phyloP scores from a whole-genome alignment of 1,284 basidiomycete genomes.

The Trichosporon ovoides region DNA sequence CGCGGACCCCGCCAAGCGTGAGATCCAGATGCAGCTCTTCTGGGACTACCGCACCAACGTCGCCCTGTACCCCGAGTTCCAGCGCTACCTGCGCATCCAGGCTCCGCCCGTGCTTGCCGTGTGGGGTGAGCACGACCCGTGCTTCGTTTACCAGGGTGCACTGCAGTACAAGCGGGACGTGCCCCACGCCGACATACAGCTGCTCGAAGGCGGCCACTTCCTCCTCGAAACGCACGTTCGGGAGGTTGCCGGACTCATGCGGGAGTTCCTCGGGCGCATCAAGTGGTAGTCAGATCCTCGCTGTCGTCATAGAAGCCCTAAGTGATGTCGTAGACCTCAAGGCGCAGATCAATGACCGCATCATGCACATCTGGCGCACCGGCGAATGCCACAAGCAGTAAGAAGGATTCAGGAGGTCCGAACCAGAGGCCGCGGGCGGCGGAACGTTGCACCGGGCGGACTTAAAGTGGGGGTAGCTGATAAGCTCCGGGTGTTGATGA shows the following conservation, averaged over 20 bases:
- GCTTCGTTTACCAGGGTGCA: conserved; percentile 53
- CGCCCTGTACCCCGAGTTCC: conserved; percentile 51
- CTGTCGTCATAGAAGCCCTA: background rate
- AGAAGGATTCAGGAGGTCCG: background rate
- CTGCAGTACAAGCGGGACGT: conserved; percentile 51
- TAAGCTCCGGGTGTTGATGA: background rate
- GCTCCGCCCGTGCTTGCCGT: conserved; percentile 52
- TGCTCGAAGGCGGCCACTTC: conserved; percentile 55
- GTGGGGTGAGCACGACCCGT: conserved; percentile 53
- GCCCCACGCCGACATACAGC: conserved; percentile 47
- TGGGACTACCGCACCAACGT: conserved; percentile 53
- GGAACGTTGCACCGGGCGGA: background rate
- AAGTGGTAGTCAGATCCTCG: conserved; percentile 1
- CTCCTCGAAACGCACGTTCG: conserved; percentile 49
- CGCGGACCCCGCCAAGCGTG: conserved; percentile 44
- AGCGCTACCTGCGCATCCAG: conserved; percentile 50
- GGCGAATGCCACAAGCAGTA: background rate
- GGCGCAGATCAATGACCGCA: background rate
- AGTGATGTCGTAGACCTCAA: background rate
- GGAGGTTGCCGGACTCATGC: conserved; percentile 28
- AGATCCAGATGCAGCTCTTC: conserved; percentile 52
- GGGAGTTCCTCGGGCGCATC: conserved; percentile 19
- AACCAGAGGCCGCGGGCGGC: background rate
- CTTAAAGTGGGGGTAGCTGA: background rate
- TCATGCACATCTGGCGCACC: background rate